Percentiles rank a stretch among this genome's conserved stretches.
These are phyloP conservation scores for Gymnopus androsaceus DNA, from an alignment of 1,284 basidiomycete genomes.

Conservation along the genomic window DNA sequence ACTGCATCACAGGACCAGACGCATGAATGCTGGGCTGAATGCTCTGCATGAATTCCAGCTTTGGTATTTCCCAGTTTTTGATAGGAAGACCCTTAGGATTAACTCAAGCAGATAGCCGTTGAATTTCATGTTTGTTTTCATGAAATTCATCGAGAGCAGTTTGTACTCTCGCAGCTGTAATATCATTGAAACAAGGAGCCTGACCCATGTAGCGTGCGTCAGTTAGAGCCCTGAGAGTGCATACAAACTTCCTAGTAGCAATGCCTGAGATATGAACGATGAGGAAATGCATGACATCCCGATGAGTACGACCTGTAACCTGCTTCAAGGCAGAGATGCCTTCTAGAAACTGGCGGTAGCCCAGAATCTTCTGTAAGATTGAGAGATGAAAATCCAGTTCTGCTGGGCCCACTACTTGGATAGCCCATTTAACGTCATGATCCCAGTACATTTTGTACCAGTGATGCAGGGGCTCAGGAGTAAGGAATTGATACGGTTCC, in stretches of 20 bases:
- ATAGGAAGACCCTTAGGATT: not conserved
- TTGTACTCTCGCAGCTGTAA: constrained; percentile 17
- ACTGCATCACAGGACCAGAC: constrained; percentile 20
- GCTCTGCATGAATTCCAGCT: constrained; percentile 22
- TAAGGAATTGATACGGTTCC: constrained; percentile 29
- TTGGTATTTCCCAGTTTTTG: constrained; percentile 15
- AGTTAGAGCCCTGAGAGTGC: constrained; percentile 28
- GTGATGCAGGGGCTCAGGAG: constrained; percentile 31
- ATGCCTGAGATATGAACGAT: constrained; percentile 32
- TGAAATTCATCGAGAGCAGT: constrained; percentile 28
- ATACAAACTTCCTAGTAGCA: constrained; percentile 23
- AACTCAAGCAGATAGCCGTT: constrained; percentile 21
- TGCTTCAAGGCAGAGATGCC: constrained; percentile 33
- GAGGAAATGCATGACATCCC: constrained; percentile 29
- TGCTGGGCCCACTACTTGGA: constrained; percentile 19
- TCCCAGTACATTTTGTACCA: constrained; percentile 34
- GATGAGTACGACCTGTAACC: constrained; percentile 29
- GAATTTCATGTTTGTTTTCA: constrained; percentile 25
- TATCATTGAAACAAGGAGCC: constrained; percentile 23
- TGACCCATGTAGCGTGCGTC: constrained; percentile 35
- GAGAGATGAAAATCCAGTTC: constrained; percentile 33
- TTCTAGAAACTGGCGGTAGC: constrained; percentile 26
- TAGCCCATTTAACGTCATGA: constrained; percentile 31
- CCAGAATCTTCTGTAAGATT: constrained; percentile 22
- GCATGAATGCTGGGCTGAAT: constrained; percentile 16